These are phyloP conservation scores for Strobilomyces dryophilus DNA, from an alignment of 768 basidiomycete genomes.

Conservation along the genomic window DNA sequence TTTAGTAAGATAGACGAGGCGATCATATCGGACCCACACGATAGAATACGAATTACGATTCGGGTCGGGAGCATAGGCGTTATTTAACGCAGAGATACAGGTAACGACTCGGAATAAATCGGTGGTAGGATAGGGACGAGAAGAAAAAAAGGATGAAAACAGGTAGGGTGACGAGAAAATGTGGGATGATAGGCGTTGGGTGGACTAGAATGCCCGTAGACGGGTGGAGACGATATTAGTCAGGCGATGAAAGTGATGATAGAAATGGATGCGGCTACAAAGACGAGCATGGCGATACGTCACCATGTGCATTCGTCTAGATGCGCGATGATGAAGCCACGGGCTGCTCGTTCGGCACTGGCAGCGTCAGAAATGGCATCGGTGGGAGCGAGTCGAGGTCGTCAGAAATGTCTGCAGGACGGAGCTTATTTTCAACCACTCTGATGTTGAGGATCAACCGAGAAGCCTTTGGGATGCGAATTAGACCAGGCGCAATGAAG, in stretches of 20 bases:
- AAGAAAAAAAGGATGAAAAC: background rate
- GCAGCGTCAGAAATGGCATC: background rate
- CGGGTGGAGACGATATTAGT: background rate
- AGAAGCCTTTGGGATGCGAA: conserved; percentile 10
- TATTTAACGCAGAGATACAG: background rate
- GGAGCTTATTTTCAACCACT: background rate
- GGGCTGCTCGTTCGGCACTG: conserved; percentile 1
- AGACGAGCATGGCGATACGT: too few relatives aligned
- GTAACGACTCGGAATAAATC: background rate
- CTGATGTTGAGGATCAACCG: conserved; percentile 20
- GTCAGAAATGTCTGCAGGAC: conserved; percentile 3
- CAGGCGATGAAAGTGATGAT: background rate
- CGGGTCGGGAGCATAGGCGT: background rate
- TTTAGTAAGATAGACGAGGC: background rate
- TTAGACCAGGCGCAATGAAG: background rate
- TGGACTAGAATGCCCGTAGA: background rate
- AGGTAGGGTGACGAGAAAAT: background rate
- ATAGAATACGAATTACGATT: background rate
- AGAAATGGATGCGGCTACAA: background rate
- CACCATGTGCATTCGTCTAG: background rate
- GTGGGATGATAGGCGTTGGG: background rate
- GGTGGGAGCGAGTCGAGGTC: conserved; percentile 3
- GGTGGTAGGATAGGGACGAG: background rate
- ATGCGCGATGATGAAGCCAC: conserved; percentile 10
- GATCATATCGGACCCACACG: background rate